Base-by-base conservation (phyloP, 768 basidiomycete genomes). In the Hygrocybe coccinea region DNA sequence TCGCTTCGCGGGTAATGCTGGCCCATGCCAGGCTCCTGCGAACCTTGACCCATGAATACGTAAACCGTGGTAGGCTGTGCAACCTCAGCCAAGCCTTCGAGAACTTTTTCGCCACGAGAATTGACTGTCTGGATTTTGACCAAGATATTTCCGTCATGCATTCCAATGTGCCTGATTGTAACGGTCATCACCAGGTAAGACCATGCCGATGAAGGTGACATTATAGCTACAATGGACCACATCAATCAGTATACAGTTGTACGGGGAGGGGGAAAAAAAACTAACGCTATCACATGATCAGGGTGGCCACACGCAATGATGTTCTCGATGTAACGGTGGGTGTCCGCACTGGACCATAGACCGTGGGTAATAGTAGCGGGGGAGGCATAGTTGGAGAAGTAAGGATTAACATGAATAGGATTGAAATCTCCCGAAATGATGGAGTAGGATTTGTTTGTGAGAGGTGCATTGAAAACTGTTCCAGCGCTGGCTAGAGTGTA, bases 351-450 rank as follows among this genome's bases (percentile, higher is more conserved):
- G 2, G 92, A 86, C 91, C 93, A 97, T 75, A 98, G 83, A 52
- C 97, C 97, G 65, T 98, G 97, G 2, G 97, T 97, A 66, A 99
- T 98, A 9, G 97, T 99, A 12, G 90, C 88, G 22, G 95, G 95
- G 12, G 86, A 82, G 2, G 95, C 95, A 59, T 88, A 91, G 68
- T 93, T 87, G 21, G 97, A 84, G 76, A 99, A 97, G 79, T 98
- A 98, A 0, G 97, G 95, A 72, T 99, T 97, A 70, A 97, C 78
- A 69, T 99, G 97, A 62, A 99, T 99, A 25, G 97, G 97, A 71
- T 99, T 98, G 79, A 92, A 98, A 72, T 99, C 95, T 44, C 95
- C 95, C 0, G 97, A 99, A 47, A 95, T 82, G 70, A 86, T 84
- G 3, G 95, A 97, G 74, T 98, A 99, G 2, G 93, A 88, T 71